A percentile compares a stretch with the other conserved stretches of the same genome.
These are phyloP conservation scores for Kalaharituber pfeilii DNA, from an alignment of 2,329 filamentous ascomycete species.

Conservation along the genomic window DNA sequence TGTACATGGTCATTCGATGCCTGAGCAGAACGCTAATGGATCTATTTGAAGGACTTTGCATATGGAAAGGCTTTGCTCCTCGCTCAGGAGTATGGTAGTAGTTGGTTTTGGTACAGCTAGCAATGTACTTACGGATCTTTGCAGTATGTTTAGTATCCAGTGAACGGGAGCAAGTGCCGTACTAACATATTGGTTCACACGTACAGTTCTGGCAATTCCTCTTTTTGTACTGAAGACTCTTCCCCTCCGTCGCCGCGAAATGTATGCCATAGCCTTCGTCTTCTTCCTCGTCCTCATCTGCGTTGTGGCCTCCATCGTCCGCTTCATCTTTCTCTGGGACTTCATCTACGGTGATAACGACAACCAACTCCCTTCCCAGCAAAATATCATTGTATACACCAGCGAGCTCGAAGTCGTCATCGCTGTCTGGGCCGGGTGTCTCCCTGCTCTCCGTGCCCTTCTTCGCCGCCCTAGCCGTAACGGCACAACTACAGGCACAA, in stretches of 20 bases:
- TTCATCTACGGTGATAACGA: neutral
- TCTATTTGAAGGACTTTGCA: neutral
- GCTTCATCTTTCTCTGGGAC: slow-evolving; percentile 5
- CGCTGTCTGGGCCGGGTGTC: neutral
- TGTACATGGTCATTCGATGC: neutral
- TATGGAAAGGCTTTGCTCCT: neutral
- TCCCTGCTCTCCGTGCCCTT: neutral
- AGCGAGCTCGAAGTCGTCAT: neutral
- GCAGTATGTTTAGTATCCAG: neutral
- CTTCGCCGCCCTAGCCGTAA: neutral
- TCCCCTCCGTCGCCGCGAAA: slow-evolving; percentile 4
- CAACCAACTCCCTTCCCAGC: neutral
- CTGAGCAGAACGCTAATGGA: neutral
- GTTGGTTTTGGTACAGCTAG: slow-evolving; percentile 1
- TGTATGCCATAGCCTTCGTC: slow-evolving; percentile 4
- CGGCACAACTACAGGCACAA: neutral
- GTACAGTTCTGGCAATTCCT: slow-evolving; percentile 3
- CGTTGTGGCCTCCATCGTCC: slow-evolving; percentile 2
- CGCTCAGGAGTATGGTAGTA: neutral
- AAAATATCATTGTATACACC: neutral
- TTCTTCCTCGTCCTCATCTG: slow-evolving; percentile 6
- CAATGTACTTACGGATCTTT: slow-evolving; percentile 3
- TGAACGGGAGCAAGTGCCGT: neutral
- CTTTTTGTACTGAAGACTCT: slow-evolving; percentile 6
- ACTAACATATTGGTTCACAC: too few relatives aligned